Evolutionary conservation across 2,329 filamentous ascomycete species (phyloP).

Genomic region (Stachybotrys echinatus): DNA sequence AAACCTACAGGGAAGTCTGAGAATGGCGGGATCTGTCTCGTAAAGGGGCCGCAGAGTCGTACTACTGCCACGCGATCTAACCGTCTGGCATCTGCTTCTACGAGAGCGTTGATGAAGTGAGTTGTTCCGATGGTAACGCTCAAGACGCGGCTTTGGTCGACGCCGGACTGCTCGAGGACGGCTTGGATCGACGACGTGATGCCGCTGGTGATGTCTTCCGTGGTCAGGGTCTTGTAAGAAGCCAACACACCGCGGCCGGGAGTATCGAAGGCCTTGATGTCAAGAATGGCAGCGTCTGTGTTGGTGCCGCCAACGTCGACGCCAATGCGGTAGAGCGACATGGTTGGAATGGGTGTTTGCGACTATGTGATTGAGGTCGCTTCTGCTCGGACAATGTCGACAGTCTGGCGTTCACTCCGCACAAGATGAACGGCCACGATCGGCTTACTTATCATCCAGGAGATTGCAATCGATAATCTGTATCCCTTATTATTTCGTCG

Average conservation of each 20-base stretch:
- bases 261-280: slow-evolving; percentile 27
- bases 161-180: slow-evolving; percentile 30
- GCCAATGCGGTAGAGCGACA: slow-evolving; percentile 37
- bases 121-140: slow-evolving; percentile 46
- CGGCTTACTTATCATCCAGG: no score
- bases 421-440: no score
- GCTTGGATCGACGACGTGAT: slow-evolving; percentile 40
- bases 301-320: slow-evolving; percentile 31
- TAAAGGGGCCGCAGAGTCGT: slow-evolving; percentile 39
- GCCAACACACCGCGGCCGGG: slow-evolving; percentile 36
- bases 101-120: slow-evolving; percentile 44
- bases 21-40: slow-evolving; percentile 37
- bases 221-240: slow-evolving; percentile 44
- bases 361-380: background rate
- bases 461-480: no score
- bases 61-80: slow-evolving; percentile 40
- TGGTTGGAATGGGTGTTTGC: no score
- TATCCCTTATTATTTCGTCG: no score
- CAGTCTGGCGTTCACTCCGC: no score
- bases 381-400: no score
- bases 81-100: slow-evolving; percentile 36
- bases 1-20: slow-evolving; percentile 38
- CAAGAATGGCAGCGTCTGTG: slow-evolving; percentile 39
- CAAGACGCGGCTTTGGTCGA: slow-evolving; percentile 32
- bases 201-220: slow-evolving; percentile 43